Conservation (phyloP, 2,329 filamentous ascomycete species). For the Venturia pyrina region DNA sequence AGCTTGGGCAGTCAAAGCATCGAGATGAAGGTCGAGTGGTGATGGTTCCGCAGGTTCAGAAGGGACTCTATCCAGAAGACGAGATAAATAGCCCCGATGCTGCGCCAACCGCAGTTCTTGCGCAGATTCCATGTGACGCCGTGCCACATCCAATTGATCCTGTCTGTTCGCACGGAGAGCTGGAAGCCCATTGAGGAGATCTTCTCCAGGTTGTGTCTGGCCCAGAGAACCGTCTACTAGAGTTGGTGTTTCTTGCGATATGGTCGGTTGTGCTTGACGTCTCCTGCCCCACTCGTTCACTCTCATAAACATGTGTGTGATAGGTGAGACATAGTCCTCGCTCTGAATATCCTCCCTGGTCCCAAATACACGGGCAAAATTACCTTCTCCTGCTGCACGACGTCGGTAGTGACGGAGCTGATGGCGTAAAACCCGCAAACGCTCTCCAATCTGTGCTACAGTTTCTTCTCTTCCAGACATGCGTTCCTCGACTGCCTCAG, state of each 20-base stretch:
- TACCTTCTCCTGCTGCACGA: not conserved
- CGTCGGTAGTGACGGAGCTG: not conserved
- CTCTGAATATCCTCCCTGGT: conserved; percentile 35
- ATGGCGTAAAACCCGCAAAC: not conserved
- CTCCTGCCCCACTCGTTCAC: conserved; percentile 1
- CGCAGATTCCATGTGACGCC: too few relatives aligned
- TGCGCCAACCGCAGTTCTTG: too few relatives aligned
- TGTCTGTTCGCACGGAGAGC: not conserved
- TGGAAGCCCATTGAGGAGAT: not conserved
- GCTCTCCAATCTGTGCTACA: not conserved
- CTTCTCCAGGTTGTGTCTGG: not conserved
- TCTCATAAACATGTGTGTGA: conserved; percentile 33
- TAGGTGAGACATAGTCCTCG: conserved; percentile 39
- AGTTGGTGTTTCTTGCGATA: not conserved
- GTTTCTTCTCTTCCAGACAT: not conserved
- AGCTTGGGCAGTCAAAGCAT: not conserved
- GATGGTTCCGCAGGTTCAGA: too few relatives aligned
- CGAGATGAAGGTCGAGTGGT: not conserved
- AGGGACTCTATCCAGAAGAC: too few relatives aligned
- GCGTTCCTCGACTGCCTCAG: not conserved
- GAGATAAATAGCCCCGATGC: too few relatives aligned
- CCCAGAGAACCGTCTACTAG: not conserved
- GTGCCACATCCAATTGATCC: too few relatives aligned
- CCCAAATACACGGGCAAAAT: conserved; percentile 31
- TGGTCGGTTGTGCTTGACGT: not conserved